These are phyloP conservation scores for Moniliophthora roreri DNA, from an alignment of 1,284 basidiomycete genomes.

Conservation along the genomic window DNA sequence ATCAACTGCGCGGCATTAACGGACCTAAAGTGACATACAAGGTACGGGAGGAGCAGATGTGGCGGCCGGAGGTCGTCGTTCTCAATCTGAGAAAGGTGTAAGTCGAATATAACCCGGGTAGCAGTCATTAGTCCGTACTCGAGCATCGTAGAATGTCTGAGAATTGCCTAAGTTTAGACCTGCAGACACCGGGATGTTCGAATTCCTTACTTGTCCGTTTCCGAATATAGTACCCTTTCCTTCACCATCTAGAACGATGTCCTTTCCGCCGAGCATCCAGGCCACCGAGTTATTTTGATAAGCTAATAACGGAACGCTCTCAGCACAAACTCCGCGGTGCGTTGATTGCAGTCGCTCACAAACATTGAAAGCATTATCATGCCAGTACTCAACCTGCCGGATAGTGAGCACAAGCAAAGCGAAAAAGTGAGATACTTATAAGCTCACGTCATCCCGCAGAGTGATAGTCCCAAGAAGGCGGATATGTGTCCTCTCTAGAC, in stretches of 20 bases:
- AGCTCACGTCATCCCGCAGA: slow-evolving; percentile 11
- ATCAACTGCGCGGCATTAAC: too few species aligned
- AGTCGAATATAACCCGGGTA: background rate
- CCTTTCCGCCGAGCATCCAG: slow-evolving; percentile 10
- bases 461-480: slow-evolving; percentile 8
- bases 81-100: background rate
- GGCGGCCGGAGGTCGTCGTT: slow-evolving; percentile 1
- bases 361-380: slow-evolving; percentile 12
- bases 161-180: too few species aligned
- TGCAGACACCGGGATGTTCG: background rate
- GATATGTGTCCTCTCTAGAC: slow-evolving; percentile 2
- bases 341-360: slow-evolving; percentile 1
- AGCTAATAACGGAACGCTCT: background rate
- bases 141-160: too few species aligned
- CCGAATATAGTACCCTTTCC: slow-evolving; percentile 9
- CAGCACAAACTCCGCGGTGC: too few species aligned
- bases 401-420: background rate
- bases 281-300: slow-evolving; percentile 12
- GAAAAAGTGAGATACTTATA: background rate
- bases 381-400: slow-evolving; percentile 9
- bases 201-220: slow-evolving; percentile 4
- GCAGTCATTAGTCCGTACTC: too few species aligned
- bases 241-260: slow-evolving; percentile 11
- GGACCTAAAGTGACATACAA: too few species aligned
- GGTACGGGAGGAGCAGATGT: too few species aligned